phyloP scores from a whole-genome alignment of 495 filamentous ascomycete genomes.

The Halenospora varia region DNA sequence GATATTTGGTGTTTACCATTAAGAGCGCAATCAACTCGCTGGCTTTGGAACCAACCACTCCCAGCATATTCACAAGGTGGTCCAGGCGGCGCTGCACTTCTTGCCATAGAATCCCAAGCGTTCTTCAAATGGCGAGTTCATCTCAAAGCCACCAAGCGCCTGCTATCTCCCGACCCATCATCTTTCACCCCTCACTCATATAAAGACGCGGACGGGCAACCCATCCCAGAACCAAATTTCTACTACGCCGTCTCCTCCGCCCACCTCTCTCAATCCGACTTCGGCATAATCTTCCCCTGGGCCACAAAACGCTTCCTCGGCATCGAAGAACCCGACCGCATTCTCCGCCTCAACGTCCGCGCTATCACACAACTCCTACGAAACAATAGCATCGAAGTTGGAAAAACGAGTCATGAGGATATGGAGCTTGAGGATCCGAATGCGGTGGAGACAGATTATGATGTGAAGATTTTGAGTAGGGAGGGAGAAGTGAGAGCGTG shows the following conservation, averaged over 20 bases:
- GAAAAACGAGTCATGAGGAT: slow-evolving; percentile 44
- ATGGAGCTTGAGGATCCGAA: slow-evolving; percentile 28
- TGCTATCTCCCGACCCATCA: slow-evolving; percentile 48
- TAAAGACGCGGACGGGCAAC: slow-evolving; percentile 4
- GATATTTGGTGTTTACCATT: slow-evolving; percentile 75
- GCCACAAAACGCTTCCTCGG: slow-evolving; percentile 53
- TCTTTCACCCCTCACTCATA: background rate
- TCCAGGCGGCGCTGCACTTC: slow-evolving; percentile 44
- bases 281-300: slow-evolving; percentile 72
- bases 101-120: slow-evolving; percentile 62
- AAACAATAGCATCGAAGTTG: slow-evolving; percentile 44
- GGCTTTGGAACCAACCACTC: slow-evolving; percentile 61
- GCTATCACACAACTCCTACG: slow-evolving; percentile 60
- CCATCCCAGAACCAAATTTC: slow-evolving; percentile 39
- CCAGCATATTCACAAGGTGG: slow-evolving; percentile 52
- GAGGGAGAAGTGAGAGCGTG: slow-evolving; percentile 8
- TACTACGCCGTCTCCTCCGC: slow-evolving; percentile 61
- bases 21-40: slow-evolving; percentile 43
- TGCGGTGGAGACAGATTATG: slow-evolving; percentile 5
- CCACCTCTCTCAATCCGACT: slow-evolving; percentile 73
- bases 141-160: slow-evolving; percentile 51
- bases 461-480: slow-evolving; percentile 15
- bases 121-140: slow-evolving; percentile 71
- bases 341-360: slow-evolving; percentile 58
- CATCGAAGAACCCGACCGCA: slow-evolving; percentile 56